Base-by-base conservation (phyloP, 1,284 basidiomycete species). In the Acaromyces ingoldii region DNA sequence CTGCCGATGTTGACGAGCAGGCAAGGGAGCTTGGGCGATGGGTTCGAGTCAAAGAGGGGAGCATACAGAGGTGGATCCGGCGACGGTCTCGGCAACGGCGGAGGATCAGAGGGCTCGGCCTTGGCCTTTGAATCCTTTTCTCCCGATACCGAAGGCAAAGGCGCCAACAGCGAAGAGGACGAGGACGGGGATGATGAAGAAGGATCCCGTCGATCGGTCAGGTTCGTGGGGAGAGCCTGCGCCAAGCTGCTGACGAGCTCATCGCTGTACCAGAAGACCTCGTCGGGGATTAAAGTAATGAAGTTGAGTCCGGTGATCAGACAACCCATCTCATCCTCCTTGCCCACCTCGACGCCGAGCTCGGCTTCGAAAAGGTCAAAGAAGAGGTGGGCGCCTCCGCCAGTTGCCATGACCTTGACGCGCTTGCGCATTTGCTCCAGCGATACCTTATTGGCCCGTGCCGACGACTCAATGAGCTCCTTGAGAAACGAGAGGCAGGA, bases 251-350 rank as follows among this genome's bases (percentile, higher is more conserved):
- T 57, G 4, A 97, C 92, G 63, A 97, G 84, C 78, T 96, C 88
- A 77, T 99, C 95, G 40, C 91, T 95, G 79, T 96, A 98, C 82
- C 87, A 97, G 78, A 97, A 99, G 29, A 92, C 92, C 77, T 99
- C 95, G 77, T 95, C 87, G 28, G 93, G 93, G 56, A 99, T 95
- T 72, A 90, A 84, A 26, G 89, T 87, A 77, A 97, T 89, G 78
- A 99, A 99, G 76, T 91, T 90, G 70, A 99, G 81, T 15, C 95
- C 95, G 62, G 92, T 88, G 62, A 98, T 98, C 68, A 98, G 78
- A 72, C 93, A 97, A 78, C 89, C 91, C 95, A 99, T 98, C 80
- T 99, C 95, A 76, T 98, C 95, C 77, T 97, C 93, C 52, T 86
- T 79, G 56, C 81, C 79, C 37, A 98, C 78, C 74, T 91, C 89